Conservation (phyloP, 345 rosid genomes). For the Hibiscus mutabilis region DNA sequence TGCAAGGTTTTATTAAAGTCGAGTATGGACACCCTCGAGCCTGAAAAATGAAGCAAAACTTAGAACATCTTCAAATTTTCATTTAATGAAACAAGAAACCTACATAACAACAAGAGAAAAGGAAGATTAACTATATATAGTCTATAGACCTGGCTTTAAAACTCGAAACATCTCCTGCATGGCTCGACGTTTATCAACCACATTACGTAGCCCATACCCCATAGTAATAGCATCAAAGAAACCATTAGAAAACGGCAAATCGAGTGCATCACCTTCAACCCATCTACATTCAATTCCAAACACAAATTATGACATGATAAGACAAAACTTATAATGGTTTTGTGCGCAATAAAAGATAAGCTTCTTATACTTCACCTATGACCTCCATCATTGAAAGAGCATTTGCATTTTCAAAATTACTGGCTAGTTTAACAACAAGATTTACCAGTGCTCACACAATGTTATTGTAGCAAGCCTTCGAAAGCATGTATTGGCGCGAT, state of each 20-base stretch:
- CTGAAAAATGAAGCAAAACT: constrained; percentile 28
- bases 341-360: background rate
- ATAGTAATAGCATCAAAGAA: constrained; percentile 74
- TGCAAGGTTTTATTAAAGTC: constrained; percentile 72
- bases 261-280: constrained; percentile 77
- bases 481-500: constrained; percentile 38
- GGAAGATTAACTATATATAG: background rate
- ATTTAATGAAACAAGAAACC: background rate
- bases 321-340: background rate
- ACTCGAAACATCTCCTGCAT: constrained; percentile 67
- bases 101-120: background rate
- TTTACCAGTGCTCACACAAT: constrained; percentile 89
- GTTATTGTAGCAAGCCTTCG: constrained; percentile 54
- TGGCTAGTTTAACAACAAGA: constrained; percentile 17
- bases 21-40: constrained; percentile 62
- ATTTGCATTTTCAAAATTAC: background rate
- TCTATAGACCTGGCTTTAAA: constrained; percentile 59
- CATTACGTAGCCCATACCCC: constrained; percentile 83
- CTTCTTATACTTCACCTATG: background rate
- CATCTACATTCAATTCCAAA: constrained; percentile 36
- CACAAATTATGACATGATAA: background rate
- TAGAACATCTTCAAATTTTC: background rate
- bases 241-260: constrained; percentile 64
- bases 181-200: constrained; percentile 52
- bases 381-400: background rate